Conservation (phyloP, 2,329 filamentous ascomycete genomes). For the Trichoderma sp. region DNA sequence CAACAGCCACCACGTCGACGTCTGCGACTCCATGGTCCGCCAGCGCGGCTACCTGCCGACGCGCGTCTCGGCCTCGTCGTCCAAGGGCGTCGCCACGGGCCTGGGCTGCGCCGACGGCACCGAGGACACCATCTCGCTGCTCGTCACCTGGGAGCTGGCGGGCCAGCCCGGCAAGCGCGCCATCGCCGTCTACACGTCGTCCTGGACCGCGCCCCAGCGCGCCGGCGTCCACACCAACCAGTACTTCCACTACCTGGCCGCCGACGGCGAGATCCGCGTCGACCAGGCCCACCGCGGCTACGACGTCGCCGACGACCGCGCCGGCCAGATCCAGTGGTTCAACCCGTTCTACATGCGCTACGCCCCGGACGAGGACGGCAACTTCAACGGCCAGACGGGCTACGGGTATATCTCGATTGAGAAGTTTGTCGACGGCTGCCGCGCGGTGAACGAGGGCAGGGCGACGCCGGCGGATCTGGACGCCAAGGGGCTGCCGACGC, state of each 20-base stretch:
- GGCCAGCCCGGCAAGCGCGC: conserved; percentile 69
- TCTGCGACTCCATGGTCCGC: conserved; percentile 89
- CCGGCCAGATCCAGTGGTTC: conserved; percentile 75
- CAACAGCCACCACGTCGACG: conserved; percentile 91
- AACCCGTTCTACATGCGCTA: conserved; percentile 98
- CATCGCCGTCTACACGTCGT: conserved; percentile 89
- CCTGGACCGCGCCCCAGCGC: conserved; percentile 90
- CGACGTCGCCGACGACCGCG: conserved; percentile 83
- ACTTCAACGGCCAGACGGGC: conserved; percentile 87
- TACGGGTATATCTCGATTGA: conserved; percentile 95
- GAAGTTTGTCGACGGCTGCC: conserved; percentile 90
- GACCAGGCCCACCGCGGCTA: conserved; percentile 95
- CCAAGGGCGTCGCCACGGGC: conserved; percentile 74
- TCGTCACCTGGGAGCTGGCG: conserved; percentile 84
- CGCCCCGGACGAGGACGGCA: conserved; percentile 89
- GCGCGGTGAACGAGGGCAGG: conserved; percentile 72
- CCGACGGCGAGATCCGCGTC: conserved; percentile 80
- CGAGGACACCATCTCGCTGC: conserved; percentile 89
- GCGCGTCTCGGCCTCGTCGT: conserved; percentile 75
- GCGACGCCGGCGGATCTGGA: conserved; percentile 77
- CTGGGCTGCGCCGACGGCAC: conserved; percentile 79
- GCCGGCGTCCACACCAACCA: conserved; percentile 96
- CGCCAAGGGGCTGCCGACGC: conserved; percentile 76
- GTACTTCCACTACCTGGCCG: conserved; percentile 93
- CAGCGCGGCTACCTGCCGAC: conserved; percentile 71